Base-by-base conservation (phyloP, 2,329 filamentous ascomycete genomes). In the Colletotrichum musicola region DNA sequence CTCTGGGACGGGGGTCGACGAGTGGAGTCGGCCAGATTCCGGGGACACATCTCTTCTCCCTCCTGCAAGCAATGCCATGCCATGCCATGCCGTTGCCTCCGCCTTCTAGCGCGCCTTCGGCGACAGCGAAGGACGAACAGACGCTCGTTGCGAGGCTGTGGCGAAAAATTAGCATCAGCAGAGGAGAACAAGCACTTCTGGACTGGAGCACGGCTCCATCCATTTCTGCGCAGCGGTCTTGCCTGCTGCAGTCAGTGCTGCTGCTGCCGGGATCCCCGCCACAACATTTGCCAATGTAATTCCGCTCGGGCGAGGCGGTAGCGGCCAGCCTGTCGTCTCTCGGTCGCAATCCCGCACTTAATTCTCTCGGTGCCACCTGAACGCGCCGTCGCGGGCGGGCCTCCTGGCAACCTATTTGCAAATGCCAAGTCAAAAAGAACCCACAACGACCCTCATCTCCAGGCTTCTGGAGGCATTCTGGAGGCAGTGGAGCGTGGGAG, bases 21-120 rank as follows among this genome's bases (percentile, higher is more conserved):
- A 42, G 65, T 60, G 62, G 65, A 46, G 65, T 68, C 65, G 65
- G 65, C 62, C 65, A 60, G 65, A 65, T 65, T 60, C 65, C 65
- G 65, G 65, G 65, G 62, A 44, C n/a, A 58, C 54, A 64, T 35
- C 47, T 47, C 25, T 60, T 42, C 27, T 57, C 42, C 25, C 49
- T 55, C 42, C 38, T 58, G 54, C 61, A 54, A 53, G 49, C 38
- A 61, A 42, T 59, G 22, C 54, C 20, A 42, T 51, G 46, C 54
- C 20, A 42, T 51, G 46, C 47, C 20, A 46, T 42, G 59, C 60
- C 30, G 30, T 35, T 35, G 30, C 30, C 30, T 35, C 30, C 30
- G 30, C 9, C 30, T 35, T 10, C 49, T 65, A 60, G 65, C 65
- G 47, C 40, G 20, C 20, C 46, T 49, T 68, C 65, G 65, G 61